Evolutionary conservation across 2,329 filamentous ascomycete species (phyloP), one percentile per base, ranked within the genome.

Genomic region (Fusarium ambrosium): DNA sequence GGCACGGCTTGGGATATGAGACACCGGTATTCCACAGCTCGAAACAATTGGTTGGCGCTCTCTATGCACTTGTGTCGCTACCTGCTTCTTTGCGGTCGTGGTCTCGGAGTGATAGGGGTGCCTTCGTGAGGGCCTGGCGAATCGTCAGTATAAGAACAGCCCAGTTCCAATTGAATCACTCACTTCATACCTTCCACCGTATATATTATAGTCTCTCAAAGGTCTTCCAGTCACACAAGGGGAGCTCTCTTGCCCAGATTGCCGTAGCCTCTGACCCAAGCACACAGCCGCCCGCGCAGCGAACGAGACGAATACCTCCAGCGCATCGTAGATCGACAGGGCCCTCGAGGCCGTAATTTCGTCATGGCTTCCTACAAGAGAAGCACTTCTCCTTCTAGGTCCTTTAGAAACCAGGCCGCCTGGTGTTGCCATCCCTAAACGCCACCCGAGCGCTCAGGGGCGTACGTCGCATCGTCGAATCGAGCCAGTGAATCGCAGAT

Each of bases 141-240:
- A 11, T 48, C 43, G 8, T 48, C 43, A 27, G 43, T 2, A 3
- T 1, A 48, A 2, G 8, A 27, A 48, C 1, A 10, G 22, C 14
- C 4, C 43, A 4, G 4, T 24, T 11, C 14, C 5, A 9, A 8
- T 0, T 4, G 6, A 4, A 39, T 14, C 6, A 59, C 56, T 41
- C 9, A 9, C 56, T 6, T 9, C 56, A 20, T 9, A 14, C 3
- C 6, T 24, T 20, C 10, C 11, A 13, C 13, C 4, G 7, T n/a
- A 14, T 22, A 4, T 2, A 4, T 2, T 9, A 29, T 3, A 37
- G 5, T 2, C 10, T n/a, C 6, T 2, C 1, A 11, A 6, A 20
- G 7, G 14, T 27, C 43, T 18, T 18, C 2, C 22, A 6, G 2
- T 48, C 2, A 4, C 22, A 9, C 6, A 27, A 24, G 5, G 3